Base-by-base conservation (phyloP, 805 yeast genomes). In the Wickerhamomyces canadensis region DNA sequence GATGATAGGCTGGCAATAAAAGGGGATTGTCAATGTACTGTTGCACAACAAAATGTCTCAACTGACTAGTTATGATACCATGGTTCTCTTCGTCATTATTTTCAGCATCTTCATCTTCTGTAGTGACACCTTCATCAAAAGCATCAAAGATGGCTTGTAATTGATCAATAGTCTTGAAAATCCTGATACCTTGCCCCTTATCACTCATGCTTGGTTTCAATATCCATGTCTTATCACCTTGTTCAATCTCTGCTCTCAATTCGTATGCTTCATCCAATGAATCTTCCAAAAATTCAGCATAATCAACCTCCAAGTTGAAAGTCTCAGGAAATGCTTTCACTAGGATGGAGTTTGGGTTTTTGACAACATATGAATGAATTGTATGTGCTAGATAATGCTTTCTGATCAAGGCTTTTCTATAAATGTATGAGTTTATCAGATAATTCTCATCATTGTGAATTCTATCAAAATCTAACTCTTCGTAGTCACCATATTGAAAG, bases 201-300 rank as follows among this genome's bases (percentile, higher is more conserved):
- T 93, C 98, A 52, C 95, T 84, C 96, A 93, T 88, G 45, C 95
- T 80, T 13, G 98, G 98, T 56, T 93, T 93, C 56, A 93, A 68
- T 27, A 93, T 93, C 89, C 94, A 91, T 33, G 81, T 74, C 46
- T 73, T 76, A 14, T 66, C 70, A 12, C 74, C 76, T 10, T 60
- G 57, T 41, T 80, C 81, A 24, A 93, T 64, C 48, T 84, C 96
- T 36, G 81, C 82, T 41, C 95, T 65, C 34, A 93, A 67, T 54
- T 91, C 98, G 65, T 84, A 89, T 27, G 84, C 80, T 51, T 93
- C 98, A 58, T 91, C 98, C 32, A 93, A 66, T 0, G 96, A 74
- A 55, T 93, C 98, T 51, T 93, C 98, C 35, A 93, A 64, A 51
- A 93, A 93, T 58, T 93, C 98, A 1, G 98, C 97, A 60, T 86